Evolutionary conservation across 768 basidiomycete species (phyloP), one percentile per base, ranked within the genome.

Genomic region (Boletales sp.): DNA sequence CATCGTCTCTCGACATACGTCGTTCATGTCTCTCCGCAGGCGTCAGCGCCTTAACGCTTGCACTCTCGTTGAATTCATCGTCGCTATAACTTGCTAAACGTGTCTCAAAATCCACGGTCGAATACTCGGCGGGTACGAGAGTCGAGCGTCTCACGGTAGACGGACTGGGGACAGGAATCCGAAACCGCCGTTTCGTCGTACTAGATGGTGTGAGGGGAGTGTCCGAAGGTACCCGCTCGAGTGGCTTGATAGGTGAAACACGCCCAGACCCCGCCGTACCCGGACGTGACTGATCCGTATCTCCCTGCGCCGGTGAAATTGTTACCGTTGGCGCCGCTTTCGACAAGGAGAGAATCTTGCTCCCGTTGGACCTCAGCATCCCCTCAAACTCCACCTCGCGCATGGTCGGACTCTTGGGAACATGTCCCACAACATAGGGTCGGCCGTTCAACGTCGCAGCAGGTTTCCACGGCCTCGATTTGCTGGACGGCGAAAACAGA

Each of bases 351-450:
- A 69, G 57, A 40, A 78, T 58, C 51, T 77, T 78, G 53, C 74
- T 76, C 8, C 67, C 70, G 25, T 78, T 77, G 9, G 76, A 80
- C 30, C 81, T 77, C 28, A 92, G 66, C 44, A 92, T 74, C 12
- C 83, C 81, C 60, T 92, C 90, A 55, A 92, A 91, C 60, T 92
- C 90, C 43, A 82, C 78, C 65, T 89, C 90, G 37, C 82, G 79
- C 42, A 76, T 60, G 39, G 70, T 72, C 1, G 79, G 74, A 42
- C 81, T 67, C 58, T 74, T 55, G 66, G 87, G 59, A 63, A 86
- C 74, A 69, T 80, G 55, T 63, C 87, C 60, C 68, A 80, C 60
- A 15, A 84, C 79, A 57, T 89, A 90, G 11, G 87, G 87, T 4
- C 84, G 80, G 0, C 87, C 87, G 51, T 91, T 90, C 38, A 90